Evolutionary conservation across 2,329 filamentous ascomycete species (phyloP).

Genomic region (Aureobasidium sp.): DNA sequence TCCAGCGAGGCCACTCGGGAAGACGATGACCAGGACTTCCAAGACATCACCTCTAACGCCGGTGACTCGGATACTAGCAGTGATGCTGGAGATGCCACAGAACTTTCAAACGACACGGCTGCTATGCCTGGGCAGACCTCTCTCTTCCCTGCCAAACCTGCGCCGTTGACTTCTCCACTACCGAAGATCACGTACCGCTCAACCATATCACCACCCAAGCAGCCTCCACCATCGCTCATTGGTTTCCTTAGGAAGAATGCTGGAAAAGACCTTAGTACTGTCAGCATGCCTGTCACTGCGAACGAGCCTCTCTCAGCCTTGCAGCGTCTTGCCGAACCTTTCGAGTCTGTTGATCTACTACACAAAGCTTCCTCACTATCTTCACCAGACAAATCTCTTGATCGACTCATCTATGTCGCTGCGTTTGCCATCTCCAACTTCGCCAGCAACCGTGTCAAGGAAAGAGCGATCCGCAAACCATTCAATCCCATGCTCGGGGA

Average conservation of each 20-base stretch:
- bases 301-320: conserved; percentile 88
- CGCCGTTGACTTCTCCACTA: conserved; percentile 68
- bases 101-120: conserved; percentile 19
- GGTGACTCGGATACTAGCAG: conserved; percentile 58
- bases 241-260: conserved; percentile 95
- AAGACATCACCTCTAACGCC: conserved; percentile 35
- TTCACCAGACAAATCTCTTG: conserved; percentile 47
- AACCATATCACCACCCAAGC: conserved; percentile 64
- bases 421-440: conserved; percentile 88
- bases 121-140: conserved; percentile 17
- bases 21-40: conserved; percentile 34
- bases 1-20: conserved; percentile 58
- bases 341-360: conserved; percentile 83
- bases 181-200: conserved; percentile 56
- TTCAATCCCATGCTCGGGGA: conserved; percentile 97
- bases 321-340: conserved; percentile 79
- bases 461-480: conserved; percentile 87
- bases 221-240: conserved; percentile 81
- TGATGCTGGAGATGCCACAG: conserved; percentile 41
- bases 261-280: conserved; percentile 91
- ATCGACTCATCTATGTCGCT: conserved; percentile 74
- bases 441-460: conserved; percentile 72
- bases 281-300: conserved; percentile 93
- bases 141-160: conserved; percentile 68
- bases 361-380: conserved; percentile 56